Percentiles rank a stretch among this genome's conserved stretches.
phyloP scores from a whole-genome alignment of 345 rosid genomes.

The Rhodamnia rubescens region DNA sequence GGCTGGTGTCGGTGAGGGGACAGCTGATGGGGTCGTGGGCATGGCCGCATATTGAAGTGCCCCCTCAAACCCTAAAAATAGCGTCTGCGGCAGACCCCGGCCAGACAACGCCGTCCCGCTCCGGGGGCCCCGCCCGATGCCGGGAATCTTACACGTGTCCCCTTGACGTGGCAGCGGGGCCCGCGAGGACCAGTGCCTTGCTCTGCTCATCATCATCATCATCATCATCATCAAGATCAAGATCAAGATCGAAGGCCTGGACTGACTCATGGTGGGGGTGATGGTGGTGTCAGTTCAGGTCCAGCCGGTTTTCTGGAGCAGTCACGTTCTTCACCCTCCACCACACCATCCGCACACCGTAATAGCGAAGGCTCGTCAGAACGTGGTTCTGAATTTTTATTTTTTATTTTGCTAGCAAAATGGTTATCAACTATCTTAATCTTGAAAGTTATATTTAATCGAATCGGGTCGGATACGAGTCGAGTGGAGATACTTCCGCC shows the following conservation, averaged over 20 bases:
- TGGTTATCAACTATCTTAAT: background rate
- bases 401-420: background rate
- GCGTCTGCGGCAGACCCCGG: background rate
- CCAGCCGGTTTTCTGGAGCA: background rate
- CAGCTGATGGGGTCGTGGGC: background rate
- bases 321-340: background rate
- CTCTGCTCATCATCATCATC: background rate
- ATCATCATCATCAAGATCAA: background rate
- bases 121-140: background rate
- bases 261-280: background rate
- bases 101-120: background rate
- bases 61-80: background rate
- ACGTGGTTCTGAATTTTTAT: background rate
- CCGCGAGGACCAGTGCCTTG: background rate
- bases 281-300: background rate
- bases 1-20: background rate
- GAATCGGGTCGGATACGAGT: no score
- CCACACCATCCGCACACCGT: background rate
- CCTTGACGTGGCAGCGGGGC: background rate
- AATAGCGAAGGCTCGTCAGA: background rate
- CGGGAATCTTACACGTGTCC: background rate
- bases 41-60: background rate
- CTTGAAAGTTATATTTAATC: no score
- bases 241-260: background rate
- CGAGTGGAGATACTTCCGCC: accelerated